Evolutionary conservation across 2,329 filamentous ascomycete species (phyloP).

Genomic region (Colletotrichum camelliae): DNA sequence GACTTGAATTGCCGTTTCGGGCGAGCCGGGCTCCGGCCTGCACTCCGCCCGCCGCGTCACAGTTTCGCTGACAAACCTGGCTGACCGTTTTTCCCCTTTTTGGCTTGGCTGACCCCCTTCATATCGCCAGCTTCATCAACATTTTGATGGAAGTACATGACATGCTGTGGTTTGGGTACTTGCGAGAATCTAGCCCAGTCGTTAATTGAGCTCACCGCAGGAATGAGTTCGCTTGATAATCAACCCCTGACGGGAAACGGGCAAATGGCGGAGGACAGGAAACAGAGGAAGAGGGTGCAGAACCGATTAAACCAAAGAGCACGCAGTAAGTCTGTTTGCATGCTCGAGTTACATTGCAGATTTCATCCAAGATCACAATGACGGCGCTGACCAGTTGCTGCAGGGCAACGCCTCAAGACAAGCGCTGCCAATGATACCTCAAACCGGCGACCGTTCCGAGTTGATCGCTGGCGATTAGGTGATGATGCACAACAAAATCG

Average conservation of each 20-base stretch:
- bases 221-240: background rate
- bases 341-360: fast-evolving
- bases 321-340: background rate
- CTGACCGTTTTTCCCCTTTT: background rate
- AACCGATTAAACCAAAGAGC: conserved; percentile 19
- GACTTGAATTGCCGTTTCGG: background rate
- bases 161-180: background rate
- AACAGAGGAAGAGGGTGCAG: conserved; percentile 10
- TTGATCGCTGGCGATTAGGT: conserved; percentile 2
- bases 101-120: background rate
- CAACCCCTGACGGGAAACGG: background rate
- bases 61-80: background rate
- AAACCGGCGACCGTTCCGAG: background rate
- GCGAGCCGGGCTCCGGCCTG: background rate
- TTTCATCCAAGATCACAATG: background rate
- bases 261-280: background rate
- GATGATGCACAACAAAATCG: background rate
- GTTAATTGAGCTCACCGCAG: background rate
- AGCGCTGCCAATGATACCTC: background rate
- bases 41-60: background rate
- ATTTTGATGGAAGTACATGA: background rate
- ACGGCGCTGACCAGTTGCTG: background rate
- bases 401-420: background rate
- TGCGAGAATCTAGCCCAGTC: background rate
- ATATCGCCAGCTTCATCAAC: background rate